Base-by-base conservation (phyloP, 768 basidiomycete genomes). In the Tricholoma sp. region DNA sequence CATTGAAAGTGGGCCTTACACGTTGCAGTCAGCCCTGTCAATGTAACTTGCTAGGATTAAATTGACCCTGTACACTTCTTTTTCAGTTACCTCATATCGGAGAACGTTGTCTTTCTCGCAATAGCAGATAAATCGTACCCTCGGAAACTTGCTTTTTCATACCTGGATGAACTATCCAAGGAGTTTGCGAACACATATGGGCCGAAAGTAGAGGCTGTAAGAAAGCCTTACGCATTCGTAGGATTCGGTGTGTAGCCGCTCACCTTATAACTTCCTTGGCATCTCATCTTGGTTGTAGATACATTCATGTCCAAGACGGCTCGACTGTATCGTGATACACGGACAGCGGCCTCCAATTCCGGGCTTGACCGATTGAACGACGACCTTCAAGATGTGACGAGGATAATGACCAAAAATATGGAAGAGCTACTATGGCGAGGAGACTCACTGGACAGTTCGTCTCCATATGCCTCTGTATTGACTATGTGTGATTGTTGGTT, bases 331-430 rank as follows among this genome's bases (percentile, higher is more conserved):
- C 86, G 86, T 61, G 97, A 99, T 70, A 93, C 95, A 47, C 83
- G 95, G 61, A 91, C 92, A 49, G 89, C 89, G 18, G 84, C 71
- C 57, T 86, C 88, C 18, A 80, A 77, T 55, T 87, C 85, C 11
- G 81, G 82, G 53, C 70, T 99, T 54, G 93, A 94, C 70, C 88
- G 80, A 71, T 77, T 99, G 47, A 98, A 98, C 66, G 94, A 94
- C 65, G 96, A 99, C 62, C 76, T 99, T 36, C 94, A 97, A 68
- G 97, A 99, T 66, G 97, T 99, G 57, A 98, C 97, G 50, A 80
- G 93, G 61, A 98, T 99, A 72, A 98, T 99, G 97, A 98, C 97
- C 8, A 98, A 99, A 78, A 98, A 99, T 67, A 99, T 99, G 96
- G 97, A 99, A 72, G 97, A 99, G 72, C 76, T 99, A 52, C 74